Conservation (phyloP, 441 rosid species). For the Breynia disticha region DNA sequence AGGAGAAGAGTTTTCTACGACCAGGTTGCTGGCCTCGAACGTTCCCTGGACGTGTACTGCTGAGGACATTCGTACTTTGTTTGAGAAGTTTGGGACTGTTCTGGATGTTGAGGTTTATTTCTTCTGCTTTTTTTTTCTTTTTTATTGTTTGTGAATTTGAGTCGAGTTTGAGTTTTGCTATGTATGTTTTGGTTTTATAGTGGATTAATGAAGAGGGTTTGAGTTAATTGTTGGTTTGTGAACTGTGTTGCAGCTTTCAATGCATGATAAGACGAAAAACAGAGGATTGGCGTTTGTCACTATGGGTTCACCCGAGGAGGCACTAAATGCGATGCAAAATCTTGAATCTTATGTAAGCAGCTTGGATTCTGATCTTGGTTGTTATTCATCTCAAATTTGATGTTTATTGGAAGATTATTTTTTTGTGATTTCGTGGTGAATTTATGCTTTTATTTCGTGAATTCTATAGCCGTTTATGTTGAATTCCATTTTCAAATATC, state of each 20-base stretch:
- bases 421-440: neutral
- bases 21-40: constrained; percentile 58
- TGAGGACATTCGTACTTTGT: constrained; percentile 71
- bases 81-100: constrained; percentile 58
- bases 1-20: constrained; percentile 38
- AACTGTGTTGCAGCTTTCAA: constrained; percentile 46
- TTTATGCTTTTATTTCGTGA: too few species aligned
- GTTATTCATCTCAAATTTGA: neutral
- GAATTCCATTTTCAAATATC: too few species aligned
- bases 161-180: neutral
- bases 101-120: constrained; percentile 62
- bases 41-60: constrained; percentile 64
- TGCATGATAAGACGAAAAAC: constrained; percentile 55
- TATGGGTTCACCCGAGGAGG: constrained; percentile 75
- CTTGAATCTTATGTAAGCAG: constrained; percentile 53
- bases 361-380: constrained; percentile 8
- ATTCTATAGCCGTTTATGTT: too few species aligned
- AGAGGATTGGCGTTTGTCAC: constrained; percentile 71
- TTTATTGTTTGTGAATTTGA: neutral
- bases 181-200: constrained; percentile 2
- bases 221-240: constrained; percentile 2
- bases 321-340: constrained; percentile 41
- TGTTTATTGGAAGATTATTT: neutral
- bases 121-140: neutral
- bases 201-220: constrained; percentile 17